Percentiles rank a stretch among this genome's conserved stretches.
Evolutionary conservation across 1,284 basidiomycete genomes (phyloP).

Genomic region (Takashimella koratensis): DNA sequence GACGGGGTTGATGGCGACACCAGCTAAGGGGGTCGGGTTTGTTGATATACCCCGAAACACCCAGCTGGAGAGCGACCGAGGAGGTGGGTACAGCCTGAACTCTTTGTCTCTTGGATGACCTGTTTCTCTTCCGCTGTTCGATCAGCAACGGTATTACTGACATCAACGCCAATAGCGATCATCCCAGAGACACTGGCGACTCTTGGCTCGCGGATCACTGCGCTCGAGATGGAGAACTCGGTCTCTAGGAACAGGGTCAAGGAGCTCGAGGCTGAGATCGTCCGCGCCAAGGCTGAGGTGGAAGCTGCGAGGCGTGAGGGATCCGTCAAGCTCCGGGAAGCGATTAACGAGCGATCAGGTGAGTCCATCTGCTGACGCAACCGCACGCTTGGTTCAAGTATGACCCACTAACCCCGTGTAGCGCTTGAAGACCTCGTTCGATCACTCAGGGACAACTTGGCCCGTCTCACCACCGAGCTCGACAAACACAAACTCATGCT

Average conservation of each 20-base stretch:
- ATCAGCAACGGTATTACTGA: too few species aligned
- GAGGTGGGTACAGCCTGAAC: constrained; percentile 28
- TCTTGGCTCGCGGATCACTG: constrained; percentile 39
- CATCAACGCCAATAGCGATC: constrained; percentile 10
- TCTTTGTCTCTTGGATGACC: too few species aligned
- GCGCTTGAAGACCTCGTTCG: constrained; percentile 72
- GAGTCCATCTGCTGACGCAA: too few species aligned
- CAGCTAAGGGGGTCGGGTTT: constrained; percentile 38
- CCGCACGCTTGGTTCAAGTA: too few species aligned
- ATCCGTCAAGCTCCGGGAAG: constrained; percentile 50
- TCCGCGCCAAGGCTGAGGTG: constrained; percentile 50
- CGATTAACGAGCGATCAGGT: constrained; percentile 82
- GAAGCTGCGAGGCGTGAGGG: constrained; percentile 37
- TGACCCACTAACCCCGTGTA: too few species aligned
- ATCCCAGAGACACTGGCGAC: constrained; percentile 36
- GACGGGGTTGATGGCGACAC: constrained; percentile 45
- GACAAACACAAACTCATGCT: constrained; percentile 64
- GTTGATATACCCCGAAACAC: constrained; percentile 5
- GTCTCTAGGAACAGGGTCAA: constrained; percentile 69
- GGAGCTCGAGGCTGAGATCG: constrained; percentile 75
- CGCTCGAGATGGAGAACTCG: constrained; percentile 72
- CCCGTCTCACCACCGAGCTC: constrained; percentile 70
- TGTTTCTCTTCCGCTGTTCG: too few species aligned
- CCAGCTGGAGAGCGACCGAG: constrained; percentile 36
- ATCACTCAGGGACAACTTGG: constrained; percentile 66